Evolutionary conservation across 2,329 filamentous ascomycete species (phyloP).

Genomic region (Aspergillus sp.): DNA sequence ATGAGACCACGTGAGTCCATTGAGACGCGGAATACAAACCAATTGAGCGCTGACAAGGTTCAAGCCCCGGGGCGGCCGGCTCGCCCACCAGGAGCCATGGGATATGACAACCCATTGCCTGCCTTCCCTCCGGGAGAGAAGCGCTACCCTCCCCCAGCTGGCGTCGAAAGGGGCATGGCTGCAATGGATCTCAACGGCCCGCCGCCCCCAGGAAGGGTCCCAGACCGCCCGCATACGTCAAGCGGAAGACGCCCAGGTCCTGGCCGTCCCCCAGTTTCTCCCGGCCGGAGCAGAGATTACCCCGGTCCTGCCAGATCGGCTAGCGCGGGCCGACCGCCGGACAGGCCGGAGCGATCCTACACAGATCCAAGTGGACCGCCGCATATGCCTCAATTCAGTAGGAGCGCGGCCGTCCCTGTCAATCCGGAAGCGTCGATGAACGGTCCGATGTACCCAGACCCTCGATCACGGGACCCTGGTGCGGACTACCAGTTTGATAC

Average conservation of each 20-base stretch:
- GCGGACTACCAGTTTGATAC: slow-evolving; percentile 17
- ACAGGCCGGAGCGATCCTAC: slow-evolving; percentile 16
- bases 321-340: slow-evolving; percentile 14
- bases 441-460: slow-evolving; percentile 26
- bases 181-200: slow-evolving; percentile 30
- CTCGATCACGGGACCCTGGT: slow-evolving; percentile 21
- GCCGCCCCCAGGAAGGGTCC: slow-evolving; percentile 13
- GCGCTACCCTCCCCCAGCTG: slow-evolving; percentile 24
- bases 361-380: slow-evolving; percentile 17
- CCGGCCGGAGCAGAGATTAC: slow-evolving; percentile 13
- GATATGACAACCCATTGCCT: slow-evolving; percentile 45
- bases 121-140: slow-evolving; percentile 23
- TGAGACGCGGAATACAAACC: not conserved
- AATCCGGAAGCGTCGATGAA: slow-evolving; percentile 8
- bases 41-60: slow-evolving; percentile 4
- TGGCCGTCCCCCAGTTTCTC: slow-evolving; percentile 15
- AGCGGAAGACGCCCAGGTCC: slow-evolving; percentile 26
- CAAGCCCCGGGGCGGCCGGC: slow-evolving; percentile 18
- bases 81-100: slow-evolving; percentile 27
- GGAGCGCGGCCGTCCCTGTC: slow-evolving; percentile 32
- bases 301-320: slow-evolving; percentile 17
- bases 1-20: slow-evolving; percentile 25
- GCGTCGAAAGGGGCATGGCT: slow-evolving; percentile 31
- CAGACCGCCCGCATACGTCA: slow-evolving; percentile 31
- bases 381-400: slow-evolving; percentile 19